Conservation (phyloP, 2,329 filamentous ascomycete genomes). For the Penicillium sp. region DNA sequence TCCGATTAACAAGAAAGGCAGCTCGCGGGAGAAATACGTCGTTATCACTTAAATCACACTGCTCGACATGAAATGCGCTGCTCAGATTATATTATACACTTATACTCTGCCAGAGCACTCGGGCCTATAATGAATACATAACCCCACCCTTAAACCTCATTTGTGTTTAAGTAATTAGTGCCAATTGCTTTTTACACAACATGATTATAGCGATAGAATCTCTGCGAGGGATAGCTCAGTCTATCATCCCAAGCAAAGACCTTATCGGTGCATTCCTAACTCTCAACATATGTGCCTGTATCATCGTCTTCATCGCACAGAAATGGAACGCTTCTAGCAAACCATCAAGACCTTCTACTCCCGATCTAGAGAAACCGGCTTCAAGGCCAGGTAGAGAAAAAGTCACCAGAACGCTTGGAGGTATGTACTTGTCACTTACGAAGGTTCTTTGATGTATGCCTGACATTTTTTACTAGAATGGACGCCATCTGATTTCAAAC, state of each 20-base stretch:
- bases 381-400: constrained; percentile 25
- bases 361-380: constrained; percentile 50
- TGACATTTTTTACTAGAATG: constrained; percentile 46
- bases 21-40: constrained; percentile 5
- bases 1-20: constrained; percentile 31
- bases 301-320: constrained; percentile 24
- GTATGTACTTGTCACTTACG: constrained; percentile 32
- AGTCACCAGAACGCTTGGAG: constrained; percentile 46
- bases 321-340: constrained; percentile 23
- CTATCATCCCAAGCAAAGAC: constrained; percentile 14
- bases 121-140: not conserved
- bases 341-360: constrained; percentile 28
- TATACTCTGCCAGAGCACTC: not conserved
- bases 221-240: not conserved
- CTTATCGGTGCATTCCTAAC: constrained; percentile 13
- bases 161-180: not conserved
- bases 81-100: not conserved
- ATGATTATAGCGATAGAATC: not conserved
- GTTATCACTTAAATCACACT: not conserved
- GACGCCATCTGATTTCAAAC: constrained; percentile 59
- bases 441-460: not conserved
- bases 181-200: not conserved
- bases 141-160: not conserved
- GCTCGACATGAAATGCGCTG: not conserved
- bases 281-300: constrained; percentile 32